These are phyloP conservation scores for Gardenia jasminoides DNA, from an alignment of 257 asterid genomes.

Conservation along the genomic window DNA sequence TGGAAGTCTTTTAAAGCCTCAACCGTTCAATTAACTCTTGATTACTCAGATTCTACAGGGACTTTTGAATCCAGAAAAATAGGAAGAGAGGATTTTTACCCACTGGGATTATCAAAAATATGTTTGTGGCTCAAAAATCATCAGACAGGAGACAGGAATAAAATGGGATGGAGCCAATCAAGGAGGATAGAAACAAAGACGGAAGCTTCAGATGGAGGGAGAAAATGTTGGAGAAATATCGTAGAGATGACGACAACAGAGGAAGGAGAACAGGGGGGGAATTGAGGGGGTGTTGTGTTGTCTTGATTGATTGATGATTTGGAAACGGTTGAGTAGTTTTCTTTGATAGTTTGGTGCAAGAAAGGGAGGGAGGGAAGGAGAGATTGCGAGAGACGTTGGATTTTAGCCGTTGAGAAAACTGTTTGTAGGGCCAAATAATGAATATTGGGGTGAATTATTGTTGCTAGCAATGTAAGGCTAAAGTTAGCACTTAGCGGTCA, in stretches of 20 bases:
- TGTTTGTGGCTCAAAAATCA: constrained; percentile 12
- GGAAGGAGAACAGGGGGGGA: neutral
- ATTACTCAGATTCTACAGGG: neutral
- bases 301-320: no score
- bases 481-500: constrained; percentile 12
- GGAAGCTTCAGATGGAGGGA: constrained; percentile 8
- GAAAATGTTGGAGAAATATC: constrained; percentile 12
- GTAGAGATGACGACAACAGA: constrained; percentile 21
- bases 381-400: constrained; percentile 22
- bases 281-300: neutral
- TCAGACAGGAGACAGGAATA: neutral
- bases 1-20: constrained; percentile 9
- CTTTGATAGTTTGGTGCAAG: constrained; percentile 9
- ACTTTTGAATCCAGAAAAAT: neutral
- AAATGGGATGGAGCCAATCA: constrained; percentile 16
- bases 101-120: neutral
- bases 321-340: constrained; percentile 12
- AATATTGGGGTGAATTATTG: neutral
- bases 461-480: neutral
- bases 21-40: constrained; percentile 13
- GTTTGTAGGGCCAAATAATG: constrained; percentile 6
- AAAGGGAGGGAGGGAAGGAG: neutral
- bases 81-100: neutral
- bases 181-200: constrained; percentile 16
- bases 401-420: constrained; percentile 9